Base-by-base conservation (phyloP, 345 rosid species). In the Aquilaria malaccensis region DNA sequence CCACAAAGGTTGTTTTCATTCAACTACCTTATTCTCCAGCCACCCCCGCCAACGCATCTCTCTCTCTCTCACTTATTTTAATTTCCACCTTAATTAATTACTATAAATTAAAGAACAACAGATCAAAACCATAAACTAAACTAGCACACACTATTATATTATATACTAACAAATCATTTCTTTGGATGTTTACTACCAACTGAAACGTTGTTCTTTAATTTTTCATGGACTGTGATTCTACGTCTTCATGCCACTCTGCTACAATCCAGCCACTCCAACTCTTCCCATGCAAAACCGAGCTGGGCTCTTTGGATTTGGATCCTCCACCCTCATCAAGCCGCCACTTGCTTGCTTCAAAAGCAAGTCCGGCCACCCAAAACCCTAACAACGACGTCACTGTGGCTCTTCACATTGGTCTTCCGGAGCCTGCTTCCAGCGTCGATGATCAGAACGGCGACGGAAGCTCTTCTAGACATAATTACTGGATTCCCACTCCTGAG, bases 401-500 rank as follows among this genome's bases (percentile, higher is more conserved):
- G 50, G 86, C 90, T 55, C 78, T 92, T 32, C 86, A 70, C 56
- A 84, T 92, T 10, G 98, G 96, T 57, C 91, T 86, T 67, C 91
- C 96, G 32, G 76, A 72, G 62, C 60, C 64, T 60, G 75, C 72
- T 14, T 50, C n/a, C 7, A 45, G 57, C 62, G 22, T 52, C 50
- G 60, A 53, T 52, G 11, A 22, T 45, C 15, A 70, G 57, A 55
- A 11, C 29, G 32, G 67, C 57, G 30, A 62, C 52, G 33, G 69
- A 41, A 22, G 22, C 22, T 22, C 22, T 22, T 22, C 22, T 22
- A 22, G 22, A 22, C 22, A 22, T 22, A 22, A 22, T 33, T 88
- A 82, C 29, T 92, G 98, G 98, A 86, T 86, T 62, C 96, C 96
- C 30, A 83, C 87, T 30, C 79, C 80, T 33, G 89, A 92, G 58